Evolutionary conservation across 768 basidiomycete genomes (phyloP).

Genomic region (Amanita pallidorosea): DNA sequence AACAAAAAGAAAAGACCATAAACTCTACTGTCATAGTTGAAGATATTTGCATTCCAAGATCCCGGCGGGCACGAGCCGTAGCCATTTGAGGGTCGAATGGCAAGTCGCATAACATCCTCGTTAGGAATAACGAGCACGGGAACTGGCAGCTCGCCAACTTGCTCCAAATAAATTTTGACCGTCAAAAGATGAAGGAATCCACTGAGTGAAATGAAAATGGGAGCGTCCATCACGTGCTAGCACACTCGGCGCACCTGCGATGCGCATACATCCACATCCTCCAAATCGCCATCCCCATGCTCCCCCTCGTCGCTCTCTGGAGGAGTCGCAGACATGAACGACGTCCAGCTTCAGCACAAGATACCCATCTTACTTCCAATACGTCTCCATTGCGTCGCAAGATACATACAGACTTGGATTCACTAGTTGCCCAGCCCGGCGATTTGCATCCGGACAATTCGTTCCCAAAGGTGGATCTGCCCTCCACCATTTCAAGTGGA

Average conservation of each 20-base stretch:
- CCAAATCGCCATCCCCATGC: not conserved
- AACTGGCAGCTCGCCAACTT: too few species aligned
- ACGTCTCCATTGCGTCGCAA: constrained; percentile 12
- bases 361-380: not conserved
- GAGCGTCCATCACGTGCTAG: too few species aligned
- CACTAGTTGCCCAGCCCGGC: constrained; percentile 13
- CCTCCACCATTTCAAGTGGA: not conserved
- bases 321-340: not conserved
- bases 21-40: too few species aligned
- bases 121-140: too few species aligned
- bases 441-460: constrained; percentile 6
- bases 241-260: not conserved
- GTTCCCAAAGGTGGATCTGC: not conserved
- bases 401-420: constrained; percentile 28
- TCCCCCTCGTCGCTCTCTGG: constrained; percentile 1
- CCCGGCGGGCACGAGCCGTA: too few species aligned
- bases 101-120: too few species aligned
- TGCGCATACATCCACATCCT: not conserved
- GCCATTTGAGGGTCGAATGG: too few species aligned
- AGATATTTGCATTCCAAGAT: too few species aligned
- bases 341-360: not conserved
- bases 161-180: too few species aligned
- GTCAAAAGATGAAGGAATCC: too few species aligned
- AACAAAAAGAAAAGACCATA: too few species aligned
- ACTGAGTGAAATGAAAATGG: too few species aligned